These are phyloP conservation scores for Neocallimastix lanati DNA, from an alignment of 192 early-diverging fungal species.

Conservation along the genomic window DNA sequence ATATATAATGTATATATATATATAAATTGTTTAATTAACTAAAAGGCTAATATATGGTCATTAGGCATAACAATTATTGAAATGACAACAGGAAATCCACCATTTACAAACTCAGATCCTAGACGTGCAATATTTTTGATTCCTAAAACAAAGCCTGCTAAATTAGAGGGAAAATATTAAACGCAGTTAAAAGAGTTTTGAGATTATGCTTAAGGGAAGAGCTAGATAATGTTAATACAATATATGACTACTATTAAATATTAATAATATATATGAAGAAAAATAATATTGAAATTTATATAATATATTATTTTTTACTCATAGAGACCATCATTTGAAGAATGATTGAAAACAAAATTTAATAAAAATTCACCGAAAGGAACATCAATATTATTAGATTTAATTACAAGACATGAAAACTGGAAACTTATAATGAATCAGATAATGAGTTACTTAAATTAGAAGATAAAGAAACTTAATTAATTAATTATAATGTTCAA, in stretches of 20 bases:
- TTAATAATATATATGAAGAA: neutral
- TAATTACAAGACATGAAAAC: conserved; percentile 39
- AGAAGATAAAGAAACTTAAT: neutral
- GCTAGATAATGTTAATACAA: conserved; percentile 43
- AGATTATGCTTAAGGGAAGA: conserved; percentile 66
- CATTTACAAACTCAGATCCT: conserved; percentile 76
- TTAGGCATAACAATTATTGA: conserved; percentile 96
- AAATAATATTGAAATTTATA: neutral
- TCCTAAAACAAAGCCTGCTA: conserved; percentile 59
- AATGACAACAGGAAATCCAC: conserved; percentile 85
- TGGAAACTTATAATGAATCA: conserved; percentile 14
- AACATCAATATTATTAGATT: conserved; percentile 30
- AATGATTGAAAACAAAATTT: conserved; percentile 65
- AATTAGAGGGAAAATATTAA: conserved; percentile 62
- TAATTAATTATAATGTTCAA: too few relatives aligned
- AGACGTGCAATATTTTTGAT: conserved; percentile 77
- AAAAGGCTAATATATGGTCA: conserved; percentile 94
- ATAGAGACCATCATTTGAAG: conserved; percentile 73
- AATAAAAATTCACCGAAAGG: conserved; percentile 36
- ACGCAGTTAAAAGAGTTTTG: conserved; percentile 73
- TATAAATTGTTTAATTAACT: too few relatives aligned
- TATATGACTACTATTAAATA: neutral
- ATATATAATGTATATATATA: too few relatives aligned
- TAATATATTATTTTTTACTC: too few relatives aligned
- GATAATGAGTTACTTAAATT: neutral